Evolutionary conservation across 306 rosid genomes (phyloP), one percentile per base, ranked within the genome.

Genomic region (Castanea mollissima): DNA sequence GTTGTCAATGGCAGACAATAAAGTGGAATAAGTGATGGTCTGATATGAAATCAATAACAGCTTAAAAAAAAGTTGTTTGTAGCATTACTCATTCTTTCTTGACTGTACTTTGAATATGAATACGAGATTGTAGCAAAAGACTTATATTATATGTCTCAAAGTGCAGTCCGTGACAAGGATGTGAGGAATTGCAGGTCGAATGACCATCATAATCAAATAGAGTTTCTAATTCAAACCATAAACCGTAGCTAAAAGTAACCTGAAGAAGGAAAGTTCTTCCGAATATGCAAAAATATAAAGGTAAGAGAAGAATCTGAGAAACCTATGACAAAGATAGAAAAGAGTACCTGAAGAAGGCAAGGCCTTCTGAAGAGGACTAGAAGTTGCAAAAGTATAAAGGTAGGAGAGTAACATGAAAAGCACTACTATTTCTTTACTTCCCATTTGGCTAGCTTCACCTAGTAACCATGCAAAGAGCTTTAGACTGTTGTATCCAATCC

Each of bases 341-440:
- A 13, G 10, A 32, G 70, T 81, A 88, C 97, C 97, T 85, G 92
- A 78, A 80, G 86, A 78, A 79, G 85, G 55, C 73, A 80, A 80
- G 74, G 55, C 76, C 83, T 80, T 79, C 57, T 41, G 89, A 75
- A 73, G 79, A 75, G 83, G 58, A 57, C 85, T 76, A 21, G 93
- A 78, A 56, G 82, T 70, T 9, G 82, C 80, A 62, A 73, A 64
- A 69, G 52, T 14, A 68, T 52, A 15, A 54, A 87, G 74, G 57
- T 18, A 76, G 46, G 76, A 7, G 75, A 90, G 51, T 72, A 85
- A 52, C 7, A 91, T 21, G 71, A 88, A 71, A 76, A 86, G 74
- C 73, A 85, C 64, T 60, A 67, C 84, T 25, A 71, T 21, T 52
- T 56, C 85, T 84, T 41, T 89, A 51, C 56, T 78, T 69, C 84